These are phyloP conservation scores for Ilyonectria sp. DNA, from an alignment of 2,329 filamentous ascomycete genomes.

Conservation along the genomic window DNA sequence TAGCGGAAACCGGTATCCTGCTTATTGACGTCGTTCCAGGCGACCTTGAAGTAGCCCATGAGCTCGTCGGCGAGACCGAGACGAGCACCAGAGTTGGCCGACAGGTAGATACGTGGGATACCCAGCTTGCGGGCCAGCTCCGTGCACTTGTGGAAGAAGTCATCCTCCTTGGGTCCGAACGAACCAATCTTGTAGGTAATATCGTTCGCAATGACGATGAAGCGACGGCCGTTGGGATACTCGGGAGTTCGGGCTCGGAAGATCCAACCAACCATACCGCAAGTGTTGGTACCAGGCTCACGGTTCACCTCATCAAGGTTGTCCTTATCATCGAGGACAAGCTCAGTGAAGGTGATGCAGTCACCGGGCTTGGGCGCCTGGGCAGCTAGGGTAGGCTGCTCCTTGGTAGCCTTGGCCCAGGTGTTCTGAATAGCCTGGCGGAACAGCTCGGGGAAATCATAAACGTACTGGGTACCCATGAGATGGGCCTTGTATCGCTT, in stretches of 20 bases:
- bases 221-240: constrained; percentile 91
- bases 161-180: constrained; percentile 96
- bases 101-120: constrained; percentile 97
- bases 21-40: constrained; percentile 89
- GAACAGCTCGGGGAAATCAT: constrained; percentile 99
- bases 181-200: constrained; percentile 99
- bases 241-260: constrained; percentile 95
- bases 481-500: constrained; percentile 99
- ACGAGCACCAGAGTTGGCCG: constrained; percentile 98
- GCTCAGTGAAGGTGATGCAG: constrained; percentile 93
- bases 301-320: constrained; percentile 93
- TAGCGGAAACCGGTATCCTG: constrained; percentile 96
- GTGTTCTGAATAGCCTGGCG: constrained; percentile 96
- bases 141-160: constrained; percentile 99
- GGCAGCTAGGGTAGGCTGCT: constrained; percentile 80
- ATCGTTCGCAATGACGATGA: constrained; percentile 98
- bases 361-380: constrained; percentile 90
- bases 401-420: constrained; percentile 84
- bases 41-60: constrained; percentile 96
- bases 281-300: constrained; percentile 94
- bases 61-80: constrained; percentile 97
- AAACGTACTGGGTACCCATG: constrained; percentile 99
- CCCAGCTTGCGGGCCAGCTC: constrained; percentile 94
- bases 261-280: constrained; percentile 99
- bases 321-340: constrained; percentile 95